These are phyloP conservation scores for Begonia masoniana DNA, from an alignment of 306 rosid genomes.

Conservation along the genomic window DNA sequence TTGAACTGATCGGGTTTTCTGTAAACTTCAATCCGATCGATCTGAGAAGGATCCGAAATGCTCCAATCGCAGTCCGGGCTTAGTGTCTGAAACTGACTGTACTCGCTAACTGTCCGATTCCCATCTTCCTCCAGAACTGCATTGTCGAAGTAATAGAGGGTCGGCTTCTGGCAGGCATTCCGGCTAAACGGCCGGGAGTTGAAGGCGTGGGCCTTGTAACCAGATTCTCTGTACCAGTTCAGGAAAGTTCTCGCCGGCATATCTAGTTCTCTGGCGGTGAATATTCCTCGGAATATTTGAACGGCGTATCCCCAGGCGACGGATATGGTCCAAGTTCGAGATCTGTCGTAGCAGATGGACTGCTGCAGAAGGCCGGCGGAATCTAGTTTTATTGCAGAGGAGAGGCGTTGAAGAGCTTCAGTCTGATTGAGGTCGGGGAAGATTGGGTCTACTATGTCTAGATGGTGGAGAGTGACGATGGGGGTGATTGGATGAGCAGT, in stretches of 20 bases:
- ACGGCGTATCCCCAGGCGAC: constrained; percentile 68
- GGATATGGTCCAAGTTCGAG: constrained; percentile 47
- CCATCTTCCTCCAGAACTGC: background rate
- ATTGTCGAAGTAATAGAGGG: constrained; percentile 31
- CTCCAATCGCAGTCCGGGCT: constrained; percentile 41
- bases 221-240: constrained; percentile 47
- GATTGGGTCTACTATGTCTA: constrained; percentile 60
- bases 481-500: constrained; percentile 68
- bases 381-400: constrained; percentile 33
- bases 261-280: constrained; percentile 48
- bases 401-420: constrained; percentile 37
- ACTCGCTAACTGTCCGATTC: constrained; percentile 20
- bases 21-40: constrained; percentile 22
- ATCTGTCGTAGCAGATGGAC: constrained; percentile 60
- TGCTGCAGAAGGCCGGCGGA: constrained; percentile 51
- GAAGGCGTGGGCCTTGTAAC: constrained; percentile 30
- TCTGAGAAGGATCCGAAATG: constrained; percentile 39
- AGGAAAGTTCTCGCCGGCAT: constrained; percentile 52
- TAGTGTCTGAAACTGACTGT: constrained; percentile 5
- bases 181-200: constrained; percentile 38
- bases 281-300: constrained; percentile 50
- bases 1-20: constrained; percentile 37
- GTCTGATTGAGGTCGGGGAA: constrained; percentile 38
- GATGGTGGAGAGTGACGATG: constrained; percentile 57
- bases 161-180: constrained; percentile 40